Conservation (phyloP, 352 stramenopile species). For the Globisporangium parvum region DNA sequence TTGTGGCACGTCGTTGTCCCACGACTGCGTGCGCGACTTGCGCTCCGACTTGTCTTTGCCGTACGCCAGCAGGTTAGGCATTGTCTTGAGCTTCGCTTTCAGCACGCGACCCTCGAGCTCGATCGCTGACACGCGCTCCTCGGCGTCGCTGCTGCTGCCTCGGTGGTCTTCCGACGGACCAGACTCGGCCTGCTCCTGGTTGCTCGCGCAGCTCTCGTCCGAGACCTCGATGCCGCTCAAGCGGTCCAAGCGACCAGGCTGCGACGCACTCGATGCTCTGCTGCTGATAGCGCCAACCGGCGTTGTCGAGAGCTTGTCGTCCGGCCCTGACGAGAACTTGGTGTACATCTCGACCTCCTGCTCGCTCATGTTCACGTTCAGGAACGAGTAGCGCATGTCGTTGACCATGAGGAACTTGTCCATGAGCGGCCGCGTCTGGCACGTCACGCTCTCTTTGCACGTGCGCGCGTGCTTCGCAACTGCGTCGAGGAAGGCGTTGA, state of each 20-base stretch:
- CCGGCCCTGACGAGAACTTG: constrained; percentile 25
- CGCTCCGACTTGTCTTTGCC: constrained; percentile 24
- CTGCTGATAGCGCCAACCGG: constrained; percentile 13
- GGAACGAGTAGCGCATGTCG: constrained; percentile 86
- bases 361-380: constrained; percentile 80
- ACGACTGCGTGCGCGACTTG: constrained; percentile 39
- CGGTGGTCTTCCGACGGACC: constrained; percentile 15
- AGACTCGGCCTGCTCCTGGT: constrained; percentile 5
- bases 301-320: constrained; percentile 21
- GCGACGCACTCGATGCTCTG: neutral
- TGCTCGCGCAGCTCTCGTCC: constrained; percentile 14
- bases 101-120: constrained; percentile 30
- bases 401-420: constrained; percentile 87
- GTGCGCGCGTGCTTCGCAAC: constrained; percentile 73
- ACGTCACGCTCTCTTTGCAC: constrained; percentile 63
- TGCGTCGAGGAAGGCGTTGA: constrained; percentile 73
- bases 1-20: constrained; percentile 32
- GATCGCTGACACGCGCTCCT: constrained; percentile 10
- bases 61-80: constrained; percentile 55
- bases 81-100: constrained; percentile 30
- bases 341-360: constrained; percentile 32
- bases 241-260: constrained; percentile 27
- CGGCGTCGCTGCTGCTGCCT: neutral
- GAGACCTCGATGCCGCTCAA: constrained; percentile 28
- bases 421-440: constrained; percentile 68